Evolutionary conservation across 805 yeast species (phyloP).

Genomic region (Vanderwaltozyma polyspora): DNA sequence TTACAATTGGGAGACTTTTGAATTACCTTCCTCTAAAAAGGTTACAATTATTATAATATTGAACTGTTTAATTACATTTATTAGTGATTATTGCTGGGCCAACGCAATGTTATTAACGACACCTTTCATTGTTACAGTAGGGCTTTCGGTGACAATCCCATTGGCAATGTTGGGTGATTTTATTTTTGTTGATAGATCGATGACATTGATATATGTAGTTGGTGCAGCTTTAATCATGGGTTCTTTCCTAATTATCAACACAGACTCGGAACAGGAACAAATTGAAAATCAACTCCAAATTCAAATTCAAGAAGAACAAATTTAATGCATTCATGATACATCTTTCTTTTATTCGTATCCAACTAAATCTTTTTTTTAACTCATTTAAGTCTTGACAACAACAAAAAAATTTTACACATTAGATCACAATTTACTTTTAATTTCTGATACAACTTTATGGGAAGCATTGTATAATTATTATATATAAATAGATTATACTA

Average conservation of each 20-base stretch:
- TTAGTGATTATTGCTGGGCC: slow-evolving; percentile 93
- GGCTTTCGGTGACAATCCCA: slow-evolving; percentile 86
- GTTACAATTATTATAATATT: slow-evolving; percentile 43
- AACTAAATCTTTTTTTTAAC: no score
- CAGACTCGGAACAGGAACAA: slow-evolving; percentile 56
- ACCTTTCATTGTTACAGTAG: slow-evolving; percentile 92
- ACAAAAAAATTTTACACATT: no score
- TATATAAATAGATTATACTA: no score
- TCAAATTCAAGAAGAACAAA: not conserved
- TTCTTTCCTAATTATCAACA: slow-evolving; percentile 77
- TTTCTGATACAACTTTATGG: no score
- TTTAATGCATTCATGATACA: no score
- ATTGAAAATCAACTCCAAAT: slow-evolving; percentile 1
- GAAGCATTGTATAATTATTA: no score
- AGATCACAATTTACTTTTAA: no score
- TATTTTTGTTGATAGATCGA: slow-evolving; percentile 50
- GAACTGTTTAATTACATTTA: slow-evolving; percentile 69
- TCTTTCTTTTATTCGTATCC: no score
- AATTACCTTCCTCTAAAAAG: slow-evolving; percentile 46
- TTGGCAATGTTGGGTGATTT: slow-evolving; percentile 89
- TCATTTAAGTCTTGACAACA: no score
- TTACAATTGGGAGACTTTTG: slow-evolving; percentile 57
- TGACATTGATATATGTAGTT: slow-evolving; percentile 51
- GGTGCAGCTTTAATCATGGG: slow-evolving; percentile 76
- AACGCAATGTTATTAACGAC: slow-evolving; percentile 86